Conservation (phyloP, 306 rosid species). For the Prunus fruticosa region DNA sequence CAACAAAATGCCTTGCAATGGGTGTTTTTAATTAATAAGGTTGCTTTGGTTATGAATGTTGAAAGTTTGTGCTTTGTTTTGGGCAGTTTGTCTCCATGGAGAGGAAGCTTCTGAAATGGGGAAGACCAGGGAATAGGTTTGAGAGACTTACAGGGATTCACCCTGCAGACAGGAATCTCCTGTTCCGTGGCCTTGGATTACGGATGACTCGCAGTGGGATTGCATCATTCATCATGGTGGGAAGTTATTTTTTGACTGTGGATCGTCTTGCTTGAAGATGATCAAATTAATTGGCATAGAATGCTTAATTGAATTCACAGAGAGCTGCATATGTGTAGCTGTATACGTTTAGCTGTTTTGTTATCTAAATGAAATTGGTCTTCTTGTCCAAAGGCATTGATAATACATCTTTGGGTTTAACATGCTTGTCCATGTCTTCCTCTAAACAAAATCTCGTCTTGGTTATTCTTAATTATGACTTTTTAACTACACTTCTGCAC, state of each 20-base stretch:
- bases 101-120: conserved; percentile 76
- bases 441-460: no score
- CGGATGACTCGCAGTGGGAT: conserved; percentile 79
- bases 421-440: no score
- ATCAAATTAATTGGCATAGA: conserved; percentile 11
- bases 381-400: neutral
- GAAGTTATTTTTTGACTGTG: conserved; percentile 62
- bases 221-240: conserved; percentile 65
- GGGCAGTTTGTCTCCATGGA: conserved; percentile 66
- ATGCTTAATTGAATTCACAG: neutral
- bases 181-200: conserved; percentile 61
- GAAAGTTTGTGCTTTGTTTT: conserved; percentile 15
- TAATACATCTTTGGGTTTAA: neutral
- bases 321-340: neutral
- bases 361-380: neutral
- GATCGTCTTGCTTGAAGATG: conserved; percentile 42
- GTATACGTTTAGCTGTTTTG: neutral
- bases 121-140: conserved; percentile 60
- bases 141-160: conserved; percentile 74
- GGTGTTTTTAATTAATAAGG: neutral
- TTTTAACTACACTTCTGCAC: no score
- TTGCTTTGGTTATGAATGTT: neutral
- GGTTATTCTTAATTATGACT: no score
- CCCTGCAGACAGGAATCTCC: conserved; percentile 68
- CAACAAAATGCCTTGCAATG: neutral